Percentiles rank a stretch among this genome's conserved stretches.
phyloP scores from a whole-genome alignment of 1,284 basidiomycete species.

The Naganishia sp. region DNA sequence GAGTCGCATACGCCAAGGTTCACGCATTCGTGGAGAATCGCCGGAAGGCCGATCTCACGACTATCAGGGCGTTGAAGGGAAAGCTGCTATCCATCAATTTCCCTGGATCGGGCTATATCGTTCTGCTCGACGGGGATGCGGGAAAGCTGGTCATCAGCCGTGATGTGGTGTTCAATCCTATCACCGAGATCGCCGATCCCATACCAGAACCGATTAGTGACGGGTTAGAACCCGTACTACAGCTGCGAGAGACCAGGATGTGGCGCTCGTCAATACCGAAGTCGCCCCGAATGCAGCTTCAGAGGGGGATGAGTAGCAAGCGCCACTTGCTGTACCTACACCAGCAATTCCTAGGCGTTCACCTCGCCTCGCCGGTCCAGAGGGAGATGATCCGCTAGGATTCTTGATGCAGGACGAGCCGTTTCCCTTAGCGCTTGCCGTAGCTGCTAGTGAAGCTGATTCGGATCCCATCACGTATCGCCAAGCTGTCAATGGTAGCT shows the following conservation, averaged over 20 bases:
- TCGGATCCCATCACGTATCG: too few species aligned
- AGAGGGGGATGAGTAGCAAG: background rate
- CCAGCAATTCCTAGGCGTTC: background rate
- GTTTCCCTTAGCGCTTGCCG: too few species aligned
- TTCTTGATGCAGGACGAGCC: background rate
- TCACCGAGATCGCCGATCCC: background rate
- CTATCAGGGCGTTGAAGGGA: slow-evolving; percentile 9
- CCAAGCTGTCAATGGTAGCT: too few species aligned
- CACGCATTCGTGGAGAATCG: slow-evolving; percentile 26
- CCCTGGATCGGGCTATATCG: slow-evolving; percentile 3
- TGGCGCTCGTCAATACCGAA: too few species aligned
- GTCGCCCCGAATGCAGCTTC: slow-evolving; percentile 2
- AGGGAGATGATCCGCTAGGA: background rate
- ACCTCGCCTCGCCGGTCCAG: background rate
- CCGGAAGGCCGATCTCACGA: slow-evolving; percentile 18
- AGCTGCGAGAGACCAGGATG: background rate
- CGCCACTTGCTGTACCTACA: slow-evolving; percentile 3
- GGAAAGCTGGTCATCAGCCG: background rate
- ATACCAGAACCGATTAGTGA: background rate
- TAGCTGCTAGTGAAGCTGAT: too few species aligned
- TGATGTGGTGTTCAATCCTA: slow-evolving; percentile 20
- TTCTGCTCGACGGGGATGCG: background rate
- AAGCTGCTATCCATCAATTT: background rate
- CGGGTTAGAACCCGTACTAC: background rate
- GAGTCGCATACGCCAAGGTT: slow-evolving; percentile 8